Conservation (phyloP, 73 alveolate genomes). For the Tetrahymena thermophila region DNA sequence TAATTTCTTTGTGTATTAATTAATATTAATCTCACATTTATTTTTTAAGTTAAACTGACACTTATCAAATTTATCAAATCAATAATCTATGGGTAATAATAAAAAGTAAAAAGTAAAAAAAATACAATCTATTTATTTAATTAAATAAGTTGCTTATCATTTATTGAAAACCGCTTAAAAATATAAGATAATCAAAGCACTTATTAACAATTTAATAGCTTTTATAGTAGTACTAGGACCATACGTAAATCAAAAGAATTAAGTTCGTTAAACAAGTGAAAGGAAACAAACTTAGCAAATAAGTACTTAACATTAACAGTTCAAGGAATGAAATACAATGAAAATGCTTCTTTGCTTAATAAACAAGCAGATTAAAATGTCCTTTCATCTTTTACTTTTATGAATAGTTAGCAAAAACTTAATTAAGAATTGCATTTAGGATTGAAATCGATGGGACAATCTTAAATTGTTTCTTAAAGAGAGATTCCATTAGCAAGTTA, state of each 20-base stretch:
- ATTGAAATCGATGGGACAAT: background rate
- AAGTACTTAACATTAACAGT: no score
- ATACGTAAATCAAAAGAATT: background rate
- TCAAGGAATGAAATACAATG: background rate
- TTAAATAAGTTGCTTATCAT: background rate
- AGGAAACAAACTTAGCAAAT: background rate
- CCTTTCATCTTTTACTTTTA: background rate
- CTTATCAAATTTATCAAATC: background rate
- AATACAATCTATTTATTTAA: background rate
- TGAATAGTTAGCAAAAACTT: background rate
- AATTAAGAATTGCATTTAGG: background rate
- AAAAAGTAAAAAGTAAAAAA: background rate
- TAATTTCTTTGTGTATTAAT: background rate
- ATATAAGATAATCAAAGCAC: background rate
- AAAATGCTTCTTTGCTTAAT: background rate
- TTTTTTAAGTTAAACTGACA: background rate
- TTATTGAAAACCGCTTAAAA: background rate
- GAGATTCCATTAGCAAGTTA: background rate
- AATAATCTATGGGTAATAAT: background rate
- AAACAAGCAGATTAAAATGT: background rate
- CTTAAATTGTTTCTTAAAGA: background rate
- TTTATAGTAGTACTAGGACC: background rate
- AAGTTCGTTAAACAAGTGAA: background rate
- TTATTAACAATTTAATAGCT: background rate
- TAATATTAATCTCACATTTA: background rate